phyloP scores from a whole-genome alignment of 768 basidiomycete species.

The Asterophora parasitica region DNA sequence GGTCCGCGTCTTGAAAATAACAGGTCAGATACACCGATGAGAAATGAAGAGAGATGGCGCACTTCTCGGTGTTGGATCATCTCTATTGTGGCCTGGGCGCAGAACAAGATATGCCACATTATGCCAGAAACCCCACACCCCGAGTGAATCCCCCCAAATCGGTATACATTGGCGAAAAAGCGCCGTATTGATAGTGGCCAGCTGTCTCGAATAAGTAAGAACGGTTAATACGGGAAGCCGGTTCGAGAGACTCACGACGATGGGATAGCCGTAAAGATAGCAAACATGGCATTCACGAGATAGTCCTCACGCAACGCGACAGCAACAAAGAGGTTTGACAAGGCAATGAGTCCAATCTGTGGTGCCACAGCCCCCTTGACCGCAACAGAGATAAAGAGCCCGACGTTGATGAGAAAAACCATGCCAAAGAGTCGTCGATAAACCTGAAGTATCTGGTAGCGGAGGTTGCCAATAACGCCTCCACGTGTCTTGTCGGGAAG shows the following conservation, averaged over 20 bases:
- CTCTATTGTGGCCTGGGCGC: slow-evolving; percentile 48
- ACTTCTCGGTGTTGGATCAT: slow-evolving; percentile 34
- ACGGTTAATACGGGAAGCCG: no score
- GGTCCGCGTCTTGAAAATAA: neutral
- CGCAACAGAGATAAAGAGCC: slow-evolving; percentile 40
- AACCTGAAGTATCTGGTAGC: slow-evolving; percentile 51
- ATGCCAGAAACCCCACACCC: slow-evolving; percentile 50
- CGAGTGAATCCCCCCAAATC: slow-evolving; percentile 59
- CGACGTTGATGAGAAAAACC: slow-evolving; percentile 51
- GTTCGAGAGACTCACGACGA: neutral
- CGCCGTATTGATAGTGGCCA: slow-evolving; percentile 54
- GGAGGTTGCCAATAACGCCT: slow-evolving; percentile 43
- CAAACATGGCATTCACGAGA: slow-evolving; percentile 54
- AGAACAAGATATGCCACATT: slow-evolving; percentile 47
- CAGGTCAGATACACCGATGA: neutral
- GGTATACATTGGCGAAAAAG: slow-evolving; percentile 54
- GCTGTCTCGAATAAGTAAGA: slow-evolving; percentile 21
- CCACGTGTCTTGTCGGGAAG: slow-evolving; percentile 48
- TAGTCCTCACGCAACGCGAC: slow-evolving; percentile 52
- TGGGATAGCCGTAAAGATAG: slow-evolving; percentile 44
- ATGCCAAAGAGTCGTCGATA: slow-evolving; percentile 58
- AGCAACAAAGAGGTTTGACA: slow-evolving; percentile 42
- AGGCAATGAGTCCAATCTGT: slow-evolving; percentile 33
- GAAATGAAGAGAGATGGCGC: slow-evolving; percentile 2
- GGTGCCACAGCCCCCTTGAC: slow-evolving; percentile 30